Conservation (phyloP, 2,329 filamentous ascomycete genomes). For the Claviceps paspali region DNA sequence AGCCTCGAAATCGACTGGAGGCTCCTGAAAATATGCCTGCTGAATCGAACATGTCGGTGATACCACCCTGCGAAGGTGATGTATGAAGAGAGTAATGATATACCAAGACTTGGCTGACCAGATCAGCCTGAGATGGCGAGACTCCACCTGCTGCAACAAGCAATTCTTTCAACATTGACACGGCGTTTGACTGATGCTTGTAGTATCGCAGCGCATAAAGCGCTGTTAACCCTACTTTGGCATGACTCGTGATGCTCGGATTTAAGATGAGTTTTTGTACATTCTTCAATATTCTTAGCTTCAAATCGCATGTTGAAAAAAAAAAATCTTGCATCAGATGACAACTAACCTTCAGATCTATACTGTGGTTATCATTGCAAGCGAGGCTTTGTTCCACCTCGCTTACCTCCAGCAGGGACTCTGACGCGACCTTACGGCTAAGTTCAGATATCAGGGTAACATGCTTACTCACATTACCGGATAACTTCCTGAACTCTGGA, state of each 20-base stretch:
- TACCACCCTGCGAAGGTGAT: constrained; percentile 57
- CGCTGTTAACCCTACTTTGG: constrained; percentile 79
- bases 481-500: constrained; percentile 91
- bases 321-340: neutral
- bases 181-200: constrained; percentile 68
- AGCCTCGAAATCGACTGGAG: constrained; percentile 74
- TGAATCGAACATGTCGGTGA: constrained; percentile 84
- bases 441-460: constrained; percentile 91
- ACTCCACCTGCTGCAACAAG: constrained; percentile 74
- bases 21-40: constrained; percentile 83
- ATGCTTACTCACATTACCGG: constrained; percentile 96
- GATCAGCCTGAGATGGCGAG: constrained; percentile 55
- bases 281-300: constrained; percentile 34
- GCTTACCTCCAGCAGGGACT: constrained; percentile 86
- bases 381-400: constrained; percentile 94
- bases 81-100: constrained; percentile 82
- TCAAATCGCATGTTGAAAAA: neutral
- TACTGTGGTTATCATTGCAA: constrained; percentile 87
- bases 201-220: constrained; percentile 92
- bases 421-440: constrained; percentile 70
- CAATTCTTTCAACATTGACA: constrained; percentile 75
- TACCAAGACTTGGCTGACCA: constrained; percentile 66
- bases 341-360: constrained; percentile 64
- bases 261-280: constrained; percentile 78
- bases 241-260: constrained; percentile 59